Conservation (phyloP, 208 protist species). For the Wallacemonas sp. region DNA sequence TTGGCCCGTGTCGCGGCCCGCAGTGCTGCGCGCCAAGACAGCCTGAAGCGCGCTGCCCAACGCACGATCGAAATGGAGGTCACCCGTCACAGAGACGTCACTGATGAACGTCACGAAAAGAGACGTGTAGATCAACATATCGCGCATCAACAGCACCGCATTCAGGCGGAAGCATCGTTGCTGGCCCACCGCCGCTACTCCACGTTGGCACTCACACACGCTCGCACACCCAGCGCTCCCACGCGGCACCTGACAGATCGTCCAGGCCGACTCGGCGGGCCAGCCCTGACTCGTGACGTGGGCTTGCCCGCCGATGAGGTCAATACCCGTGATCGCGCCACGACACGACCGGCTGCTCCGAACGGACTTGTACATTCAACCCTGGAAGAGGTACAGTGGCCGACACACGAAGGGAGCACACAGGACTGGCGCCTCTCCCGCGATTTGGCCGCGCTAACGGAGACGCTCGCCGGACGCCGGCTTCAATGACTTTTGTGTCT, state of each 20-base stretch:
- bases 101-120: background rate
- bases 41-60: background rate
- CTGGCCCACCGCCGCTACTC: background rate
- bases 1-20: background rate
- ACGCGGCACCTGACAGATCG: no score
- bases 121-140: background rate
- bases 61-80: background rate
- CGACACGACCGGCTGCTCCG: background rate
- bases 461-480: no score
- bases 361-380: conserved; percentile 11
- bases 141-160: background rate
- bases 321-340: no score
- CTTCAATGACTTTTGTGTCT: no score
- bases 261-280: no score
- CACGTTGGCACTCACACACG: no score
- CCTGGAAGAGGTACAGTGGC: no score
- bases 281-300: no score
- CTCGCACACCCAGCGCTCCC: no score
- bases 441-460: conserved; percentile 3
- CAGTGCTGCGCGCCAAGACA: background rate
- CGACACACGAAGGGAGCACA: background rate
- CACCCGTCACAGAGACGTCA: background rate
- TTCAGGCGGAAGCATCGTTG: background rate
- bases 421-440: background rate
- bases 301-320: no score